Base-by-base conservation (phyloP, 208 protist species). In the Zelonia costaricensis region DNA sequence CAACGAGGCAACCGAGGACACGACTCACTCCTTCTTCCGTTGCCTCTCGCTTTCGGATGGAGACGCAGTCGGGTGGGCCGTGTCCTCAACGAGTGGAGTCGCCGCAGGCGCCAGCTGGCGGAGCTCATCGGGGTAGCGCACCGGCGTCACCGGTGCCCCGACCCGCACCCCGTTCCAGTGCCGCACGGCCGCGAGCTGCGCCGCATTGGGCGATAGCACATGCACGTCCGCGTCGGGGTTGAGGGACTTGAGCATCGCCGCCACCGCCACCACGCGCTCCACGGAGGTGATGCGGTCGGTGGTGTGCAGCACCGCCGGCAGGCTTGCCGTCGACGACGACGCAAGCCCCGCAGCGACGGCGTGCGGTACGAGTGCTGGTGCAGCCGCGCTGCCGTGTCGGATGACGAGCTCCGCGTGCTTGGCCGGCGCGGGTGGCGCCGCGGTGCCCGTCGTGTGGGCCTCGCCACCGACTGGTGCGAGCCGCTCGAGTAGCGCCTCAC, bases 171-270 rank as follows among this genome's bases (percentile, higher is more conserved):
- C 16, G 40, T 91, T 91, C 87, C 90, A 93, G 5, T 57, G 47
- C 52, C 64, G 46, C 36, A 91, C 86, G 18, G 87, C 68, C 0
- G 68, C 43, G 40, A 91, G 66, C 55, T 91, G 86, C 9, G 75
- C 49, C 3, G 33, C 23, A 58, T 79, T 85, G 22, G 78, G 75
- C 25, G 84, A 89, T 15, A 96, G 59, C 8, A 96, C 63, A 55
- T 96, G 90, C 31, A 96, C 75, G 28, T 80, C 78, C 4, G 80
- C 55, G 43, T 93, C 86, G n/a, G 84, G 82, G 62, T 93, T 96
- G 23, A 96, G 73, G 30, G 79, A 76, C 53, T 96, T 93, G 5
- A 96, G 67, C 90, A 96, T 96, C 10, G 75, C 80, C 13, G 86
- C 90, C 22, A 93, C 90, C 10, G 90, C 77, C 20, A 89, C 62